These are phyloP conservation scores for Bacterosira constricta DNA, from an alignment of 108 stramenopile genomes.

Conservation along the genomic window DNA sequence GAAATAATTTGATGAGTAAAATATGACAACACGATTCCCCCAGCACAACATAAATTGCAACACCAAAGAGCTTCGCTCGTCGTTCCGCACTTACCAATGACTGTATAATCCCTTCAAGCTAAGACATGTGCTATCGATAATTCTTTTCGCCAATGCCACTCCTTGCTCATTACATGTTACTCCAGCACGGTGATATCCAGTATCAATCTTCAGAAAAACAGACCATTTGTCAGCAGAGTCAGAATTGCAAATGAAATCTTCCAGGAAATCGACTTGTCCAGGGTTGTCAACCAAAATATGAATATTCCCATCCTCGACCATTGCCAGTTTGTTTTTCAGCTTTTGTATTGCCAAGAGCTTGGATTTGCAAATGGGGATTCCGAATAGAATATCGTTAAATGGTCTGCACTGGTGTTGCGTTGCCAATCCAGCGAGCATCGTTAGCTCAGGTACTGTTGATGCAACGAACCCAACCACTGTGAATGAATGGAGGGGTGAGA, in stretches of 20 bases:
- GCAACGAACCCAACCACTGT: slow-evolving; percentile 42
- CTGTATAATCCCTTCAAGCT: slow-evolving; percentile 33
- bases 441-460: slow-evolving; percentile 35
- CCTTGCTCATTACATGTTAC: slow-evolving; percentile 8
- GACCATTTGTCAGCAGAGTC: neutral
- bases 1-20: neutral
- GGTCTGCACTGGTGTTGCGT: neutral
- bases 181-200: slow-evolving; percentile 46
- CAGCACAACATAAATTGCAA: neutral
- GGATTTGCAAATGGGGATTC: slow-evolving; percentile 33
- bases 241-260: slow-evolving; percentile 8
- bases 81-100: slow-evolving; percentile 27
- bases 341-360: slow-evolving; percentile 7
- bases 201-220: slow-evolving; percentile 43
- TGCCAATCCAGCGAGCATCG: slow-evolving; percentile 24
- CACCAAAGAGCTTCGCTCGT: neutral
- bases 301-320: slow-evolving; percentile 3
- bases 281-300: slow-evolving; percentile 36
- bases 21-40: neutral
- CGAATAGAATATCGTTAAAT: slow-evolving; percentile 31
- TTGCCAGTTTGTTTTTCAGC: slow-evolving; percentile 22
- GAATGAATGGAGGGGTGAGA: neutral
- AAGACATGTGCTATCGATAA: slow-evolving; percentile 21
- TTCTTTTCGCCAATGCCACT: slow-evolving; percentile 5
- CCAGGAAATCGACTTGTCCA: slow-evolving; percentile 14